These are phyloP conservation scores for Dactylellina cionopaga DNA, from an alignment of 2,329 filamentous ascomycete species.

Conservation along the genomic window DNA sequence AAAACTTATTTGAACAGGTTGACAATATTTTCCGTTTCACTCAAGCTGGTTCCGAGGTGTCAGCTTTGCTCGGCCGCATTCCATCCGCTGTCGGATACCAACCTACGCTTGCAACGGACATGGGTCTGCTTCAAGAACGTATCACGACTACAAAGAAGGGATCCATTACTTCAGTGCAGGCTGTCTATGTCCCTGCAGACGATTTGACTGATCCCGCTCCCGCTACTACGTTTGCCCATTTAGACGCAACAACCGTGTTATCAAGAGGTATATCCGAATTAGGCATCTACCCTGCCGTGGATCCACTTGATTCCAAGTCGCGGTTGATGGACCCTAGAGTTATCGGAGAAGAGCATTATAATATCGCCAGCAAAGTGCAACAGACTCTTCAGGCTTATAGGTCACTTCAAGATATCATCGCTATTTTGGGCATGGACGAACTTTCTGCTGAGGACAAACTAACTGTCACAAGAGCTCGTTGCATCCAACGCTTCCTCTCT, in stretches of 20 bases:
- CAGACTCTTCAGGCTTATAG: constrained; percentile 99
- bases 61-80: constrained; percentile 98
- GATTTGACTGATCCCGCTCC: constrained; percentile 99
- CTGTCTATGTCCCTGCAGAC: constrained; percentile 99
- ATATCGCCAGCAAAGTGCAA: constrained; percentile 92
- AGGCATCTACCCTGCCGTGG: constrained; percentile 99
- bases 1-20: constrained; percentile 73
- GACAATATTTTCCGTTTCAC: constrained; percentile 99
- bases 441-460: constrained; percentile 99
- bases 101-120: constrained; percentile 96
- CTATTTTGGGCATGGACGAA: constrained; percentile 99
- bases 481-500: constrained; percentile 99
- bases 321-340: constrained; percentile 99
- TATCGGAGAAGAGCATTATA: constrained; percentile 97
- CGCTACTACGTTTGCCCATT: constrained; percentile 98
- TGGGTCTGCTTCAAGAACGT: constrained; percentile 99
- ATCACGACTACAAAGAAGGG: constrained; percentile 99
- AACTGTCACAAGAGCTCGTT: constrained; percentile 99
- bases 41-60: constrained; percentile 99
- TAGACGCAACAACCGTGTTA: constrained; percentile 99
- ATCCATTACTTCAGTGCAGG: constrained; percentile 99
- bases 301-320: constrained; percentile 99
- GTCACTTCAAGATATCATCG: constrained; percentile 99
- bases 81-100: constrained; percentile 99
- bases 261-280: constrained; percentile 99